Evolutionary conservation across 257 asterid genomes (phyloP).

Genomic region (Primulina eburnea): DNA sequence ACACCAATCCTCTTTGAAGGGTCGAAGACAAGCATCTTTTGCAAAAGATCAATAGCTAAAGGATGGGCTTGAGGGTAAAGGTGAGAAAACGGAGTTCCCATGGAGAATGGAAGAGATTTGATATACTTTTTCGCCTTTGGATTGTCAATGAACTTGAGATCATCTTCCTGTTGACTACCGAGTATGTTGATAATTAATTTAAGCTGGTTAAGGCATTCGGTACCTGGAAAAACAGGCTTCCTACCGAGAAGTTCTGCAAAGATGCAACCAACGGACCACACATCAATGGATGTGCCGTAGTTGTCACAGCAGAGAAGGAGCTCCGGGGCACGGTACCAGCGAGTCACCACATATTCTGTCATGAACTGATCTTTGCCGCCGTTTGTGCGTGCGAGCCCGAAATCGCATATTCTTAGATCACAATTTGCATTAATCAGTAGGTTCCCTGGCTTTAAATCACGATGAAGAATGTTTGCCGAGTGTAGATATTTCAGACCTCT

Average conservation of each 20-base stretch:
- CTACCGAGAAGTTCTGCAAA: slow-evolving; percentile 66
- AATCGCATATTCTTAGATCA: slow-evolving; percentile 57
- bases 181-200: slow-evolving; percentile 52
- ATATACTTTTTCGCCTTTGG: slow-evolving; percentile 54
- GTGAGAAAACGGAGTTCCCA: slow-evolving; percentile 38
- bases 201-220: slow-evolving; percentile 63
- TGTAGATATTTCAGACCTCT: slow-evolving; percentile 64
- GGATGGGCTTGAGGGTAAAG: slow-evolving; percentile 55
- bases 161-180: slow-evolving; percentile 54
- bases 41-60: slow-evolving; percentile 51
- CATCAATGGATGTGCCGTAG: slow-evolving; percentile 60
- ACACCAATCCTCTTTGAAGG: slow-evolving; percentile 68
- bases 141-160: slow-evolving; percentile 52
- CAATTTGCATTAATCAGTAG: slow-evolving; percentile 59
- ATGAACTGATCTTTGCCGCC: slow-evolving; percentile 53
- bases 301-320: slow-evolving; percentile 66
- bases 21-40: slow-evolving; percentile 62
- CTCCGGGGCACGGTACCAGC: slow-evolving; percentile 71
- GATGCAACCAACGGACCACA: slow-evolving; percentile 68
- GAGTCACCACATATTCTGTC: slow-evolving; percentile 66
- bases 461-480: slow-evolving; percentile 65
- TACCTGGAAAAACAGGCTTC: slow-evolving; percentile 62
- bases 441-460: slow-evolving; percentile 66
- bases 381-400: slow-evolving; percentile 62
- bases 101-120: slow-evolving; percentile 46